Base-by-base conservation (phyloP, 208 protist species). In the Phytomonas francai region DNA sequence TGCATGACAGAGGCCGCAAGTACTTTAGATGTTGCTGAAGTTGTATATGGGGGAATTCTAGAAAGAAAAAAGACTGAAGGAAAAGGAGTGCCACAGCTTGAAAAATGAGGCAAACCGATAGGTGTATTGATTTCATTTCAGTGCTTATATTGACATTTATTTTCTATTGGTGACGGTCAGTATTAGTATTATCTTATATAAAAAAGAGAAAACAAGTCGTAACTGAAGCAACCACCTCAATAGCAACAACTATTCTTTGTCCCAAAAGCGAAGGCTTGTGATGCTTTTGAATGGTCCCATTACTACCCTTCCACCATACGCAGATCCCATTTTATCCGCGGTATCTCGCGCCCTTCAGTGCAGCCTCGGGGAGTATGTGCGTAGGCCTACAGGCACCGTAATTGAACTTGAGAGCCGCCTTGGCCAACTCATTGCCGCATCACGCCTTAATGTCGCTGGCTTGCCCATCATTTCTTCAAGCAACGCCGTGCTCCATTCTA, bases 371-470 rank as follows among this genome's bases (percentile, higher is more conserved):
- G 57, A 80, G 30, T 78, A 85, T 58, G 80, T 74, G 29, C 60
- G 65, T 32, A 67, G 63, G 1, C 64, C 78, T 14, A 66, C 74
- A 14, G 19, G 57, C 51, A 75, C 54, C 32, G 70, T 59, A 14
- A 59, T 87, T 29, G 85, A 91, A 69, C 74, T 86, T 25, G 85
- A 91, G 66, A 77, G 77, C 29, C 85, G 85, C 7, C 70, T 91
- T 6, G 85, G 85, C 8, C 77, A 67, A 14, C 71, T 79, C 62
- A 70, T 70, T 1, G 66, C 72, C 0, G 62, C 72, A 32, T 34
- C 45, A 27, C 71, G 72, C 60, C 70, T 32, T 28, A 76, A 65
- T 63, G 66, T 70, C 29, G 51, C 70, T 14, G 54, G 69, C 9
- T 68, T 90, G 27, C 74, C 74, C 8, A 73, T 87, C 3, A 61